A percentile compares a stretch with the other conserved stretches of the same genome.
Evolutionary conservation across 257 asterid species (phyloP).

Genomic region (Scutellaria minor): DNA sequence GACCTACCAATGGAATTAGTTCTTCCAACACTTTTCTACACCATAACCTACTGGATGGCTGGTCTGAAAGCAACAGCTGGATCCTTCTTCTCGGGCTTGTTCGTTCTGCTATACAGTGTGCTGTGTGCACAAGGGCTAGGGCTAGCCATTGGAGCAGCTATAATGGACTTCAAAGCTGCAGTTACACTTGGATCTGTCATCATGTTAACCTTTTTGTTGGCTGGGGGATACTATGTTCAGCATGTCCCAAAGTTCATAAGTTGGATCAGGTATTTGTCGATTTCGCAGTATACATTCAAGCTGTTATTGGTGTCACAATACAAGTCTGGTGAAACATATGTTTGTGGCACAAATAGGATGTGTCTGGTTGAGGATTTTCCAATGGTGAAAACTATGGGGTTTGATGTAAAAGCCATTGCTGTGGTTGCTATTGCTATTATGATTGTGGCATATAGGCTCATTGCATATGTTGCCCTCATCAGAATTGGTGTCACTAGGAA

Average conservation of each 20-base stretch:
- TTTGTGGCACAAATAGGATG: constrained; percentile 32
- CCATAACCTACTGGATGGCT: constrained; percentile 79
- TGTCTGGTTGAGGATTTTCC: constrained; percentile 72
- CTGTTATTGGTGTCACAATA: constrained; percentile 63
- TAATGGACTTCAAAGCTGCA: constrained; percentile 69
- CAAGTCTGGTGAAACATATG: constrained; percentile 50
- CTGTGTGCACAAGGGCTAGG: constrained; percentile 72
- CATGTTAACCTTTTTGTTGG: constrained; percentile 61
- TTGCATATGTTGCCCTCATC: constrained; percentile 81
- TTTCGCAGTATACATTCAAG: constrained; percentile 63
- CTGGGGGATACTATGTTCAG: constrained; percentile 70
- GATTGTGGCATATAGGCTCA: constrained; percentile 66
- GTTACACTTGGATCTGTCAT: constrained; percentile 62
- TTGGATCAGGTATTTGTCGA: constrained; percentile 74
- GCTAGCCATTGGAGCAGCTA: constrained; percentile 73
- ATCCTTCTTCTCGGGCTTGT: constrained; percentile 56
- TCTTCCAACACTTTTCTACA: constrained; percentile 68
- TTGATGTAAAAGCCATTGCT: constrained; percentile 40
- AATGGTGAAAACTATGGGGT: constrained; percentile 55
- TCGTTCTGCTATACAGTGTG: constrained; percentile 54
- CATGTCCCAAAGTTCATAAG: constrained; percentile 60
- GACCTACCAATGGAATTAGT: constrained; percentile 83
- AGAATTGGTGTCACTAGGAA: constrained; percentile 69
- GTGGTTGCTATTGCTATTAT: constrained; percentile 55
- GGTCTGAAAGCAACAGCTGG: constrained; percentile 53